phyloP scores from a whole-genome alignment of 1,284 basidiomycete genomes.

The Vanrija humicola region DNA sequence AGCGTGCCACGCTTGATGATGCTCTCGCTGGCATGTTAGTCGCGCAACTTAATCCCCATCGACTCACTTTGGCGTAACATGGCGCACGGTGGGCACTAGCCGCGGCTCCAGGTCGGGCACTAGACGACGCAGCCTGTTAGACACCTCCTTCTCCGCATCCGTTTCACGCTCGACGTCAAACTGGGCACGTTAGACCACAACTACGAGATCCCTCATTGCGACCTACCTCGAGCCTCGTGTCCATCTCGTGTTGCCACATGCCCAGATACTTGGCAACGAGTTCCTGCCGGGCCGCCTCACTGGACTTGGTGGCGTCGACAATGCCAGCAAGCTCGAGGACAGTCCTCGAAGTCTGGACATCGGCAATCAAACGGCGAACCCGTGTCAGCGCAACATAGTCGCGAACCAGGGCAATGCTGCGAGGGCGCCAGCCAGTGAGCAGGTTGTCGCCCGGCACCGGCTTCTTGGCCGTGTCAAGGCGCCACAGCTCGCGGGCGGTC shows the following conservation, averaged over 20 bases:
- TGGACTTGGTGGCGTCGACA: constrained; percentile 35
- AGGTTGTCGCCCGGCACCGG: constrained; percentile 88
- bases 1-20: constrained; percentile 80
- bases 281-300: constrained; percentile 60
- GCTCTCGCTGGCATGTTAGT: constrained; percentile 58
- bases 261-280: constrained; percentile 63
- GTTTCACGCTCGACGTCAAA: constrained; percentile 51
- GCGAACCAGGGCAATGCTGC: constrained; percentile 79
- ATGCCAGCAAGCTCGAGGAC: constrained; percentile 56
- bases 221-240: constrained; percentile 67
- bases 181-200: constrained; percentile 8
- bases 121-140: constrained; percentile 52
- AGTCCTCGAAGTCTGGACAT: constrained; percentile 82
- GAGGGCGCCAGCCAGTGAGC: constrained; percentile 74
- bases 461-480: constrained; percentile 87
- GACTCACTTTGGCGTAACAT: constrained; percentile 4
- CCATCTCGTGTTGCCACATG: constrained; percentile 78
- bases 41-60: too few relatives aligned
- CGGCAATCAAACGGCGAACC: constrained; percentile 69
- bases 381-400: constrained; percentile 70
- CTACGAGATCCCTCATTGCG: not conserved
- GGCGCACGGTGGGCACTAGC: constrained; percentile 33
- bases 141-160: constrained; percentile 51
- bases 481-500: constrained; percentile 84
- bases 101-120: constrained; percentile 48